Base-by-base conservation (phyloP, 2,329 filamentous ascomycete species). In the Claviceps paspali region DNA sequence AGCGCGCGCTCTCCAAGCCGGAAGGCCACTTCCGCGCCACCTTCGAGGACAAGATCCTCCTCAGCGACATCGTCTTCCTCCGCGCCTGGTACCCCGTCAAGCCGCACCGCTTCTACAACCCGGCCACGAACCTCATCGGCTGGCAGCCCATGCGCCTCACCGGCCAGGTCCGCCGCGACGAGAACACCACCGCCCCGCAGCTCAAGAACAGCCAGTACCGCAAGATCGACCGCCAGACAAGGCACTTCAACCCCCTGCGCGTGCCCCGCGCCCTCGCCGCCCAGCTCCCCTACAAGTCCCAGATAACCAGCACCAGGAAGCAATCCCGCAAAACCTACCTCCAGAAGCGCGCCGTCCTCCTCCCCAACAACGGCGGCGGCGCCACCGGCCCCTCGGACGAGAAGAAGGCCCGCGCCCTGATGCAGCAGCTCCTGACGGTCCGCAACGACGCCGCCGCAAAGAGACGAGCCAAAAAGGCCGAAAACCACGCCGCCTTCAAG, bases 21-120 rank as follows among this genome's bases (percentile, higher is more conserved):
- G 91, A 98, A 47, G 91, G 91, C 34, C 81, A 88, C 61, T 96
- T 92, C 74, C 78, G 92, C 51, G 91, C 91, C 18, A 96, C 91
- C 0, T 98, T 98, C 49, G 91, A 98, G 60, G 91, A 98, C 70
- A 98, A 96, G 65, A 84, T 98, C 43, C 70, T 98, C 36, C 86
- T 94, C 73, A 85, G 79, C 57, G 91, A 98, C 56, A 92, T 98
- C 47, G 82, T 96, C 43, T 96, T 98, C 67, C 63, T 98, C 28
- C 76, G 91, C 34, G 88, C 91, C 2, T 98, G 92, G 92, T 96
- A 92, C 60, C 85, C 91, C 8, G 79, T 98, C 59, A 86, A 86
- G 52, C 91, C 91, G 2, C 86, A 86, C 59, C 79, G 87, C 41
- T 98, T 94, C 72, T 95, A 95, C 68, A 95, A 96, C 60, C 83